phyloP scores from a whole-genome alignment of 768 basidiomycete genomes.

The Pleurotus sapidus region DNA sequence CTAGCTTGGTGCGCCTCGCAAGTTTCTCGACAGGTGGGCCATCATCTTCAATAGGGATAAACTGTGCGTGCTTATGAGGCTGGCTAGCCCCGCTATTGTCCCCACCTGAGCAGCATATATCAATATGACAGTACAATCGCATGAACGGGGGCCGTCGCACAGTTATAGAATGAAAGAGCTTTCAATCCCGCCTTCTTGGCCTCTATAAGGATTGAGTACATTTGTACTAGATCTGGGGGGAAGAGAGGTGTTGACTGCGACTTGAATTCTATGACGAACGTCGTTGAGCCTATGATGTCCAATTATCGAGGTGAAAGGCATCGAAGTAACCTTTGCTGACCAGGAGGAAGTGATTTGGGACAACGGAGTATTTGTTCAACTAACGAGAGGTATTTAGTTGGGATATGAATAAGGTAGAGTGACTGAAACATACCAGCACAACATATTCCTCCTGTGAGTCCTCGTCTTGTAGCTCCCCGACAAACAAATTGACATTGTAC shows the following conservation, averaged over 20 bases:
- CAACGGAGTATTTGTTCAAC: slow-evolving; percentile 87
- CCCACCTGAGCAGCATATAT: slow-evolving; percentile 47
- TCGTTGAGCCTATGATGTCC: neutral
- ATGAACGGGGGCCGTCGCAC: slow-evolving; percentile 34
- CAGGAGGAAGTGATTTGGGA: slow-evolving; percentile 84
- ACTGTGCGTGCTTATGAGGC: slow-evolving; percentile 88
- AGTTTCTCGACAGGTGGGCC: slow-evolving; percentile 79
- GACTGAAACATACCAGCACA: slow-evolving; percentile 52
- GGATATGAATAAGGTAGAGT: neutral
- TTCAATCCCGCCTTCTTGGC: slow-evolving; percentile 56
- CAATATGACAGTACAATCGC: neutral
- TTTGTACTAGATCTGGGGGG: slow-evolving; percentile 75
- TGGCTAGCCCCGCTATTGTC: slow-evolving; percentile 85
- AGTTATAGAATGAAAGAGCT: slow-evolving; percentile 90
- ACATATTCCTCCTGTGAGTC: slow-evolving; percentile 57
- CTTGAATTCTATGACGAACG: slow-evolving; percentile 51
- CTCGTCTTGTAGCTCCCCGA: slow-evolving; percentile 73
- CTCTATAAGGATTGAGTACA: slow-evolving; percentile 71
- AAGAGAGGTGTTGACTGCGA: slow-evolving; percentile 79
- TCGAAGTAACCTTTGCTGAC: slow-evolving; percentile 68
- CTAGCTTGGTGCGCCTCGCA: slow-evolving; percentile 53
- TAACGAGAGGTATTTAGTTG: slow-evolving; percentile 19
- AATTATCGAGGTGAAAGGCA: neutral
- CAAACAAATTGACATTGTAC: slow-evolving; percentile 69
- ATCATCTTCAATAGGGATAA: slow-evolving; percentile 58